Conservation (phyloP, 2,329 filamentous ascomycete genomes). For the Penicillium verrucosum region DNA sequence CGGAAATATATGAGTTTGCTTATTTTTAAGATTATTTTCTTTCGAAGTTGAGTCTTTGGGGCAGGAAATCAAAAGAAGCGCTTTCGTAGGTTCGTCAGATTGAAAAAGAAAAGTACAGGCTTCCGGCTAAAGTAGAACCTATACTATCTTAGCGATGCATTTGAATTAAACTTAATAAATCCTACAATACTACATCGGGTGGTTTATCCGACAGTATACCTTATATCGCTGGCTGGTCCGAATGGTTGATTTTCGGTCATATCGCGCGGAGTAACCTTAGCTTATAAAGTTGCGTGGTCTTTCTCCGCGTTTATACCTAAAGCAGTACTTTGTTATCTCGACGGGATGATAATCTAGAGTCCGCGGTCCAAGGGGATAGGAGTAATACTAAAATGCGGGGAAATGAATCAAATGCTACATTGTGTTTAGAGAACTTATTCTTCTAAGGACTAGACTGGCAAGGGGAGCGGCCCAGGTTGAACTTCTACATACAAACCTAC, state of each 20-base stretch:
- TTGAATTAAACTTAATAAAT: neutral
- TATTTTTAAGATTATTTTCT: too few relatives aligned
- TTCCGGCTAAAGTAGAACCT: neutral
- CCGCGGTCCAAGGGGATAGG: neutral
- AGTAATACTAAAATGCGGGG: neutral
- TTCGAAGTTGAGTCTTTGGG: too few relatives aligned
- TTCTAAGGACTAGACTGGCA: neutral
- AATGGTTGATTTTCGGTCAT: slow-evolving; percentile 1
- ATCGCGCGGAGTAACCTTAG: neutral
- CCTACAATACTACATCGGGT: neutral
- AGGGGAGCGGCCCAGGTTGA: neutral
- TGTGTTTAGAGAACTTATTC: neutral
- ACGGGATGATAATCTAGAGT: neutral
- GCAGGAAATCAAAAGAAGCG: neutral
- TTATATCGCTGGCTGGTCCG: slow-evolving; percentile 6
- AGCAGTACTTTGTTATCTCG: slow-evolving; percentile 9
- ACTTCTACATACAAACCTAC: neutral
- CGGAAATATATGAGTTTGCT: too few relatives aligned
- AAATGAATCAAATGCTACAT: neutral
- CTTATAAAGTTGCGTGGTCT: neutral
- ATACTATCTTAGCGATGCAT: neutral
- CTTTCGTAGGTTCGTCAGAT: too few relatives aligned
- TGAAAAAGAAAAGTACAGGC: neutral
- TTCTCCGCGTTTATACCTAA: slow-evolving; percentile 21
- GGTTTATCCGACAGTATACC: neutral